Evolutionary conservation across 2,329 filamentous ascomycete species (phyloP).

Genomic region (Zymoseptoria tritici): DNA sequence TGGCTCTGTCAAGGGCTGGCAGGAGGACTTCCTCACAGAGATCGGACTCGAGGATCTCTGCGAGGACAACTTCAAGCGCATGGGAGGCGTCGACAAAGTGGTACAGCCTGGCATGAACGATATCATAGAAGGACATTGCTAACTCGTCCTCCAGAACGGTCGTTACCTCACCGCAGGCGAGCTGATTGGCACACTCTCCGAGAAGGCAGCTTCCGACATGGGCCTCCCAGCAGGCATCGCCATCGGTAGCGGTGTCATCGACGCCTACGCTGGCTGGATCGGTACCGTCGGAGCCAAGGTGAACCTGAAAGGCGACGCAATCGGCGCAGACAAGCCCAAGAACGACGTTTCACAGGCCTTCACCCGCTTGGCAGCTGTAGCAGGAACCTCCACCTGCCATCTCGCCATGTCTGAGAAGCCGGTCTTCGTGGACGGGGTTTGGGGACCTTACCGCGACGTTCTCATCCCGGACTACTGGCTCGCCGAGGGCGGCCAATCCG

Average conservation of each 20-base stretch:
- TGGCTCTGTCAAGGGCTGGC: conserved; percentile 95
- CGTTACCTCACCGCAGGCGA: conserved; percentile 88
- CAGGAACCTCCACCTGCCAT: conserved; percentile 95
- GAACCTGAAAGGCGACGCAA: conserved; percentile 54
- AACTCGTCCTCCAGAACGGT: conserved; percentile 63
- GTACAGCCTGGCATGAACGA: conserved; percentile 46
- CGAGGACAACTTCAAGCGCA: conserved; percentile 80
- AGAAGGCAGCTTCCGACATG: conserved; percentile 73
- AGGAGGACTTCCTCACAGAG: conserved; percentile 80
- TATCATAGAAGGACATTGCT: conserved; percentile 14
- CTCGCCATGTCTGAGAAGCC: conserved; percentile 89
- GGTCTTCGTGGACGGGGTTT: conserved; percentile 90
- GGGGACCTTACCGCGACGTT: conserved; percentile 94
- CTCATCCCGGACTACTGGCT: conserved; percentile 91
- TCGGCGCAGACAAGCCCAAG: conserved; percentile 60
- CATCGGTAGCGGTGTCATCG: conserved; percentile 92
- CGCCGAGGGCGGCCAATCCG: conserved; percentile 93
- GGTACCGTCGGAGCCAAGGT: conserved; percentile 98
- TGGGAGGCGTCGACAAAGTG: conserved; percentile 91
- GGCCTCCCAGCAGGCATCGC: conserved; percentile 82
- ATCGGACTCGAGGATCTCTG: conserved; percentile 82
- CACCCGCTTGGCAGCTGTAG: conserved; percentile 84
- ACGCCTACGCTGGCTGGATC: conserved; percentile 97
- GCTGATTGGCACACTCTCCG: conserved; percentile 74
- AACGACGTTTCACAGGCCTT: conserved; percentile 92